A percentile compares a stretch with the other conserved stretches of the same genome.
These are phyloP conservation scores for Murraya paniculata DNA, from an alignment of 345 rosid species.

Conservation along the genomic window DNA sequence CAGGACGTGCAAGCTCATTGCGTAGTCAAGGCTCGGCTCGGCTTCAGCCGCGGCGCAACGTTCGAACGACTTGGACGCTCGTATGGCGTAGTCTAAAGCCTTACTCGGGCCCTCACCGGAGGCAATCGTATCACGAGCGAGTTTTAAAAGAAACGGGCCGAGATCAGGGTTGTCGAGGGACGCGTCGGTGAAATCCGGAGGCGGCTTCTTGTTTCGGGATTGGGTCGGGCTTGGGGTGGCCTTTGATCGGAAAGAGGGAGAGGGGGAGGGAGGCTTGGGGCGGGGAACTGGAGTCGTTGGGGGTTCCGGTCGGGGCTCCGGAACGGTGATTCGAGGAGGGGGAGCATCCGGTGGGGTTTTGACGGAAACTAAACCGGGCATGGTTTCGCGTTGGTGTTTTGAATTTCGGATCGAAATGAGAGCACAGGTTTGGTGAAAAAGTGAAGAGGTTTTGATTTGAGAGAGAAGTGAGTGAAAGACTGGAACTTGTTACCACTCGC, in stretches of 20 bases:
- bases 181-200: conserved; percentile 65
- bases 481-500: conserved; percentile 12
- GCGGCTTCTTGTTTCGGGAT: conserved; percentile 68
- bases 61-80: conserved; percentile 90
- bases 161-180: conserved; percentile 99
- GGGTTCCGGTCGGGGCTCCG: conserved; percentile 49
- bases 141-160: conserved; percentile 92
- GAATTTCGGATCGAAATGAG: not conserved
- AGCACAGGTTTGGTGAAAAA: not conserved
- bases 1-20: conserved; percentile 93
- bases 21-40: conserved; percentile 87
- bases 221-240: conserved; percentile 1
- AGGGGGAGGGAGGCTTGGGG: conserved; percentile 61
- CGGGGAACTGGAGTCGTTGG: conserved; percentile 20
- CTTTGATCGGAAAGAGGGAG: conserved; percentile 59
- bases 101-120: conserved; percentile 91
- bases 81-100: conserved; percentile 88
- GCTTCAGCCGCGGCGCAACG: conserved; percentile 64
- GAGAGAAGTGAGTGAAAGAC: conserved; percentile 3
- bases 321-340: conserved; percentile 61
- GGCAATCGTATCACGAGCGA: conserved; percentile 91
- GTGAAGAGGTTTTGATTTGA: not conserved
- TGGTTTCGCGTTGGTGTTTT: conserved; percentile 22
- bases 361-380: conserved; percentile 94
- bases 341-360: conserved; percentile 78